Evolutionary conservation across 257 asterid species (phyloP).

Genomic region (Cinchona pubescens): DNA sequence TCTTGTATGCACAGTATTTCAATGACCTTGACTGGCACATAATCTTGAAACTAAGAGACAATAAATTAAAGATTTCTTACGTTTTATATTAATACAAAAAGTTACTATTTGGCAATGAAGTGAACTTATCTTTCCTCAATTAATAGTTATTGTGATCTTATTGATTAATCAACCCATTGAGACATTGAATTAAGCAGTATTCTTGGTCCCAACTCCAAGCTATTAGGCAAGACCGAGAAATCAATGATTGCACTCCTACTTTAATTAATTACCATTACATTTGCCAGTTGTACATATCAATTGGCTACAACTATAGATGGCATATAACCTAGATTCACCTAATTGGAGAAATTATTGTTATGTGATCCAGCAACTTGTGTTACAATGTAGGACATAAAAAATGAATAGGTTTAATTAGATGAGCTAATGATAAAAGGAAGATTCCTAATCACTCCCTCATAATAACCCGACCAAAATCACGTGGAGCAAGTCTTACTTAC

Average conservation of each 20-base stretch:
- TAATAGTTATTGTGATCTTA: not conserved
- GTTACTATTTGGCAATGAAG: too few species aligned
- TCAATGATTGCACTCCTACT: not conserved
- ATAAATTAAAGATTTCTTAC: too few species aligned
- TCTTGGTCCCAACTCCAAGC: not conserved
- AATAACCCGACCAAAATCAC: constrained; percentile 15
- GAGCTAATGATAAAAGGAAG: not conserved
- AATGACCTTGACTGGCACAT: too few species aligned
- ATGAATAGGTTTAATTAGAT: not conserved
- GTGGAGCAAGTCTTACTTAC: too few species aligned
- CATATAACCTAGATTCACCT: not conserved
- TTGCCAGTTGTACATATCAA: not conserved
- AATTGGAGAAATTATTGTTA: not conserved
- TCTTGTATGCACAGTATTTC: too few species aligned
- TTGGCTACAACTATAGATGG: not conserved
- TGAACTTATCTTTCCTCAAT: too few species aligned
- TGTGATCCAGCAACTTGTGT: not conserved
- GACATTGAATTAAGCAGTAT: not conserved
- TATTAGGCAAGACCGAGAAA: not conserved
- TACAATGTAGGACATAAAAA: not conserved
- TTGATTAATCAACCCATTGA: not conserved
- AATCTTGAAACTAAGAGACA: too few species aligned
- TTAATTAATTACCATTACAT: not conserved
- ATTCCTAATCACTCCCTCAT: not conserved
- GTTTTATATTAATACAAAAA: too few species aligned